phyloP scores from a whole-genome alignment of 331 rosid genomes.

The Prunus yedoensis region DNA sequence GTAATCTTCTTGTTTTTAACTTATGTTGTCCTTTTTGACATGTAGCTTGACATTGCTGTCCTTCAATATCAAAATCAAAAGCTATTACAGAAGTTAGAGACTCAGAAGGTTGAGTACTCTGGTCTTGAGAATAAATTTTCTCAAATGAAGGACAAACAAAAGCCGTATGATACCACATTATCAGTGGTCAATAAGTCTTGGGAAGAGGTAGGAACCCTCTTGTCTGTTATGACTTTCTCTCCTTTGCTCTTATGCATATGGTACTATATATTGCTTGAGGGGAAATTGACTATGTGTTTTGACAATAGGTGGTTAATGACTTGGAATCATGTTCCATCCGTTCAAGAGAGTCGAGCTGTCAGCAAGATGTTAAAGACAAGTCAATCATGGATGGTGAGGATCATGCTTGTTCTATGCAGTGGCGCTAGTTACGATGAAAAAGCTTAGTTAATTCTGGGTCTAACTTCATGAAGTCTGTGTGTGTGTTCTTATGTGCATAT shows the following conservation, averaged over 20 bases:
- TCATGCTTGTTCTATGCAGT: not conserved
- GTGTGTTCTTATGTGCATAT: not conserved
- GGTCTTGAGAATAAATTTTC: slow-evolving; percentile 59
- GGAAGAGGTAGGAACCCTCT: slow-evolving; percentile 57
- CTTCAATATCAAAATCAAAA: slow-evolving; percentile 92
- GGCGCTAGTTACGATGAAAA: not conserved
- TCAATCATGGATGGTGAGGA: slow-evolving; percentile 40
- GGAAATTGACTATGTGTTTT: slow-evolving; percentile 25
- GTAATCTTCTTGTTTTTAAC: slow-evolving; percentile 11
- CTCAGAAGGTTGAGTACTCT: slow-evolving; percentile 73
- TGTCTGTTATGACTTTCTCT: slow-evolving; percentile 12
- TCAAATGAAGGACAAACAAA: slow-evolving; percentile 65
- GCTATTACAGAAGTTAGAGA: slow-evolving; percentile 83
- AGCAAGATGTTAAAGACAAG: slow-evolving; percentile 31
- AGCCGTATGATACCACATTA: slow-evolving; percentile 58
- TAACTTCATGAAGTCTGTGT: not conserved
- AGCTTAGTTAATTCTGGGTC: not conserved
- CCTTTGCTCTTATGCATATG: not conserved
- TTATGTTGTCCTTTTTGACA: slow-evolving; percentile 24
- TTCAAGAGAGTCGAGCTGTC: slow-evolving; percentile 39
- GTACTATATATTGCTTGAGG: slow-evolving; percentile 21
- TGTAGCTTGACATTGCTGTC: slow-evolving; percentile 81
- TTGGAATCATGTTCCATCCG: slow-evolving; percentile 55
- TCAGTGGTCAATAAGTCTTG: slow-evolving; percentile 67
- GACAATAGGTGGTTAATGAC: slow-evolving; percentile 55